These are phyloP conservation scores for Nothopassalora personata DNA, from an alignment of 2,329 filamentous ascomycete species.

Conservation along the genomic window DNA sequence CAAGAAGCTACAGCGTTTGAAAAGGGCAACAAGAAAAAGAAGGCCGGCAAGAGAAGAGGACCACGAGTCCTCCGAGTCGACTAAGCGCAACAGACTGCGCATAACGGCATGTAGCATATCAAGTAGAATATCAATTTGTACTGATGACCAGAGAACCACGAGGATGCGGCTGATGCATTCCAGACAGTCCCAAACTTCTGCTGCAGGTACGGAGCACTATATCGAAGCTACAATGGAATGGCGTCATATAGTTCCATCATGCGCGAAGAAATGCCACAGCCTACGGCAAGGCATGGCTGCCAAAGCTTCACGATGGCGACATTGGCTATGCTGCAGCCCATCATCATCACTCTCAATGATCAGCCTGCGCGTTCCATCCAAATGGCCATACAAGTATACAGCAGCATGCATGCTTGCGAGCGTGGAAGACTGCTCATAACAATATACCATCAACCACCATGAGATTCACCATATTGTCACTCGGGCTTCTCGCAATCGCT, in stretches of 20 bases:
- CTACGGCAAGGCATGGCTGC: background rate
- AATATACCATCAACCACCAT: background rate
- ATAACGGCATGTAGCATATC: constrained; percentile 2
- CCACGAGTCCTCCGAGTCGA: constrained; percentile 67
- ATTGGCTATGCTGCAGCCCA: background rate
- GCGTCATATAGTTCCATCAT: background rate
- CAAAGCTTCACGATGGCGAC: background rate
- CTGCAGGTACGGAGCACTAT: background rate
- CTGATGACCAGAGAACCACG: background rate
- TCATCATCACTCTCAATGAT: background rate
- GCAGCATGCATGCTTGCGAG: background rate
- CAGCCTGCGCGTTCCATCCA: background rate
- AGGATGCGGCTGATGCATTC: background rate
- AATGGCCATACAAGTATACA: background rate
- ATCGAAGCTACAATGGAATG: background rate
- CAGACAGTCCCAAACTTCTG: background rate
- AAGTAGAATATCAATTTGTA: constrained; percentile 5
- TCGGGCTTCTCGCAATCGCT: background rate
- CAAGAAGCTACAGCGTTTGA: constrained; percentile 64
- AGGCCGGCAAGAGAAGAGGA: constrained; percentile 65
- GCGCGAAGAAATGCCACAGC: background rate
- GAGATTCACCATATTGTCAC: background rate
- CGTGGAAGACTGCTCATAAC: background rate
- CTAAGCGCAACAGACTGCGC: constrained; percentile 1
- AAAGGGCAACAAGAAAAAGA: constrained; percentile 79